Evolutionary conservation across 805 yeast genomes (phyloP).

Genomic region (Nakazawaea peltata): DNA sequence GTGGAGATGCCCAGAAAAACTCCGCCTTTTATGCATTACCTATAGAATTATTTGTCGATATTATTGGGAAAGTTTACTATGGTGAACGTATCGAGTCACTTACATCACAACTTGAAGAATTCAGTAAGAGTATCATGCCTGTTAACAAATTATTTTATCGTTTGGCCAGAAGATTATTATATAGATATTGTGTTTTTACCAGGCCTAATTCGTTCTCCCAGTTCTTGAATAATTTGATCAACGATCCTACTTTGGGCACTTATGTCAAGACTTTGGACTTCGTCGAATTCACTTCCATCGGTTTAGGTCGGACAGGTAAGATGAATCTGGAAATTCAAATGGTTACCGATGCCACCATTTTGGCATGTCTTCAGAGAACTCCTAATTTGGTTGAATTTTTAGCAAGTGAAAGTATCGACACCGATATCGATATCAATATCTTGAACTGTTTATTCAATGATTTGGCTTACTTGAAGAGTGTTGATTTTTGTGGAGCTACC

Average conservation of each 20-base stretch:
- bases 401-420: constrained; percentile 80
- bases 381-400: constrained; percentile 72
- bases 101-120: constrained; percentile 20
- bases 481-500: constrained; percentile 88
- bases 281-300: constrained; percentile 82
- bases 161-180: constrained; percentile 48
- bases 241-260: constrained; percentile 41
- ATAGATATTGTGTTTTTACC: constrained; percentile 64
- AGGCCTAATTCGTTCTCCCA: constrained; percentile 75
- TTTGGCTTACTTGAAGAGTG: constrained; percentile 48
- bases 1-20: too few species aligned
- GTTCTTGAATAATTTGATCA: constrained; percentile 48
- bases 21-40: constrained; percentile 19
- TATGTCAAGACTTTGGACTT: constrained; percentile 76
- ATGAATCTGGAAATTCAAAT: constrained; percentile 90
- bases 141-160: constrained; percentile 53
- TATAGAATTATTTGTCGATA: constrained; percentile 23
- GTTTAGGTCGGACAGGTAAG: constrained; percentile 79
- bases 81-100: constrained; percentile 18
- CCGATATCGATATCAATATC: constrained; percentile 60
- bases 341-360: constrained; percentile 71
- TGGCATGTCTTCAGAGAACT: constrained; percentile 50
- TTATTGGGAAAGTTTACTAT: constrained; percentile 22
- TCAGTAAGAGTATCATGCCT: constrained; percentile 21
- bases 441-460: constrained; percentile 46